Percentiles rank a stretch among this genome's conserved stretches.
phyloP scores from a whole-genome alignment of 768 basidiomycete species.

The Clitopilus passeckerianus region DNA sequence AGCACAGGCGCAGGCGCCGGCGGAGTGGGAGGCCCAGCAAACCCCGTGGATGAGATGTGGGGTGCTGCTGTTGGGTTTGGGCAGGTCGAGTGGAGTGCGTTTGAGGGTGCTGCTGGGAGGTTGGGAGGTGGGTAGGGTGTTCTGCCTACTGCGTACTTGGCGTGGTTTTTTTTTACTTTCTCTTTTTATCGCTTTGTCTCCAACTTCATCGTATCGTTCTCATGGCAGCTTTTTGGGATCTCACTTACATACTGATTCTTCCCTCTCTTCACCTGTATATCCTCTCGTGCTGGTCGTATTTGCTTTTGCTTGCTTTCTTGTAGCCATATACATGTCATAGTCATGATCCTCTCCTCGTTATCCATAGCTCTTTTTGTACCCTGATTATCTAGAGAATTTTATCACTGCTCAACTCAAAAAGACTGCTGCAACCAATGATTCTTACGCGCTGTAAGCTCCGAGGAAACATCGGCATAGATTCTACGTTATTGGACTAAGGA shows the following conservation, averaged over 20 bases:
- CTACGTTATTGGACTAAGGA: background rate
- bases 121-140: background rate
- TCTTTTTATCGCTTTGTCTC: background rate
- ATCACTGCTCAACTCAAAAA: background rate
- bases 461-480: too few species aligned
- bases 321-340: background rate
- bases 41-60: slow-evolving; percentile 71
- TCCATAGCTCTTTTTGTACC: background rate
- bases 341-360: background rate
- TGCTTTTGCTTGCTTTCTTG: background rate
- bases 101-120: slow-evolving; percentile 26
- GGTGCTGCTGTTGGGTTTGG: slow-evolving; percentile 71
- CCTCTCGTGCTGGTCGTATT: background rate
- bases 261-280: too few species aligned
- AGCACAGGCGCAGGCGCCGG: background rate
- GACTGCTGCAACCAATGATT: background rate
- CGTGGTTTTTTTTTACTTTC: background rate
- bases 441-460: background rate
- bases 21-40: slow-evolving; percentile 17
- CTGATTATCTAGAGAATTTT: background rate
- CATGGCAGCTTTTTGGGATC: too few species aligned
- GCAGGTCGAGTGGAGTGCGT: slow-evolving; percentile 61
- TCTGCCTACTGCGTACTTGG: too few species aligned
- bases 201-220: background rate
- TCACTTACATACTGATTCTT: too few species aligned